A percentile compares a stretch with the other conserved stretches of the same genome.
Evolutionary conservation across 139 green algal genomes (phyloP).

Genomic region (Chlorella vulgaris): DNA sequence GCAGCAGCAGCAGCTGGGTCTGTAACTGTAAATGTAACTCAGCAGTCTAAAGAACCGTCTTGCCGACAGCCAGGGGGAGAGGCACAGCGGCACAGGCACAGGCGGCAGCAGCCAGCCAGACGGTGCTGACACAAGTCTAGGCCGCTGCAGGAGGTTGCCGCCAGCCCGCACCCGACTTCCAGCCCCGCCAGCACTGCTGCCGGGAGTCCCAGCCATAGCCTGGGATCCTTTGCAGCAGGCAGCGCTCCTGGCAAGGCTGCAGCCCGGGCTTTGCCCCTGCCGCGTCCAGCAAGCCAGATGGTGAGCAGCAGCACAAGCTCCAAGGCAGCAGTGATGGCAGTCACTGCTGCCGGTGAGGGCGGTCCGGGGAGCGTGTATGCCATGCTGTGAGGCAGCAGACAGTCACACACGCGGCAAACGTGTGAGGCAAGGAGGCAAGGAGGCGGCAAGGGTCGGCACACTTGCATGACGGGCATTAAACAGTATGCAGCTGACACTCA

Average conservation of each 20-base stretch:
- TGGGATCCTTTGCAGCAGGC: neutral
- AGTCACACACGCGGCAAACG: too few relatives aligned
- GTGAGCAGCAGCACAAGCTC: constrained; percentile 5
- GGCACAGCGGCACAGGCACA: constrained; percentile 13
- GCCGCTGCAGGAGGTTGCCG: neutral
- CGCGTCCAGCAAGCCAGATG: neutral
- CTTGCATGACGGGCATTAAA: neutral
- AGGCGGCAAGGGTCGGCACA: constrained; percentile 17
- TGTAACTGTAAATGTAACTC: too few relatives aligned
- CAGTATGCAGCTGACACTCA: neutral
- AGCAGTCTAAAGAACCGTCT: constrained; percentile 25
- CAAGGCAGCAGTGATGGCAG: neutral
- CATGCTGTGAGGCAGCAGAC: too few relatives aligned
- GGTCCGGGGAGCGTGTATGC: constrained; percentile 24
- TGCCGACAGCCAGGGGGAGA: constrained; percentile 42
- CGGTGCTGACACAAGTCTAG: too few relatives aligned
- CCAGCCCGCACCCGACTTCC: constrained; percentile 11
- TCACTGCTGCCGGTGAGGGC: neutral
- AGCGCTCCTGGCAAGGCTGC: neutral
- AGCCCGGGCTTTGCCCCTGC: neutral
- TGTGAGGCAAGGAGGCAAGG: constrained; percentile 37
- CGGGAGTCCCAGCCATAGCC: neutral
- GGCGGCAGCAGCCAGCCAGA: constrained; percentile 27
- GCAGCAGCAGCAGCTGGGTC: too few relatives aligned
- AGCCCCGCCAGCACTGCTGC: constrained; percentile 9